phyloP scores from a whole-genome alignment of 306 rosid genomes.

The Acacia confusa region DNA sequence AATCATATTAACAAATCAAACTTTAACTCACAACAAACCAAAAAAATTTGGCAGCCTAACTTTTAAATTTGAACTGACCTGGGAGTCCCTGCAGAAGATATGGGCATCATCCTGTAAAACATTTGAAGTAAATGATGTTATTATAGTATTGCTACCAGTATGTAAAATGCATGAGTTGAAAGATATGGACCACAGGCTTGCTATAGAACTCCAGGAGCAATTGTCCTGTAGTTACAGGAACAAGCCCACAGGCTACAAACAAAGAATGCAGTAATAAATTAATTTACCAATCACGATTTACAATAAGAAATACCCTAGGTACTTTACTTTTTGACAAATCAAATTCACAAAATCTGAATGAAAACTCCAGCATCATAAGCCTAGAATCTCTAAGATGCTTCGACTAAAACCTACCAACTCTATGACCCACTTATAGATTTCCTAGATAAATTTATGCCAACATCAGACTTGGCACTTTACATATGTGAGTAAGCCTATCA shows the following conservation, averaged over 20 bases:
- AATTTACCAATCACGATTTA: background rate
- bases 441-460: background rate
- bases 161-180: background rate
- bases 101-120: slow-evolving; percentile 88
- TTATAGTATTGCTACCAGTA: slow-evolving; percentile 13
- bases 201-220: slow-evolving; percentile 3
- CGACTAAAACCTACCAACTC: background rate
- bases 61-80: slow-evolving; percentile 53
- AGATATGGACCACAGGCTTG: slow-evolving; percentile 10
- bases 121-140: slow-evolving; percentile 40
- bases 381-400: background rate
- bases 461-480: background rate
- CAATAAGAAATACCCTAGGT: background rate
- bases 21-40: background rate
- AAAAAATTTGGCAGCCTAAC: background rate
- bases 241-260: background rate
- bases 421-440: background rate
- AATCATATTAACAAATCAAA: slow-evolving; percentile 28
- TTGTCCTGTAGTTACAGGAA: slow-evolving; percentile 11
- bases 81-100: slow-evolving; percentile 93
- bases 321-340: background rate
- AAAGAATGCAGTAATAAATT: background rate
- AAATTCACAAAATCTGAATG: background rate
- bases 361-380: slow-evolving; percentile 13
- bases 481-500: background rate